These are phyloP conservation scores for Megacollybia marginata DNA, from an alignment of 768 basidiomycete species.

Conservation along the genomic window DNA sequence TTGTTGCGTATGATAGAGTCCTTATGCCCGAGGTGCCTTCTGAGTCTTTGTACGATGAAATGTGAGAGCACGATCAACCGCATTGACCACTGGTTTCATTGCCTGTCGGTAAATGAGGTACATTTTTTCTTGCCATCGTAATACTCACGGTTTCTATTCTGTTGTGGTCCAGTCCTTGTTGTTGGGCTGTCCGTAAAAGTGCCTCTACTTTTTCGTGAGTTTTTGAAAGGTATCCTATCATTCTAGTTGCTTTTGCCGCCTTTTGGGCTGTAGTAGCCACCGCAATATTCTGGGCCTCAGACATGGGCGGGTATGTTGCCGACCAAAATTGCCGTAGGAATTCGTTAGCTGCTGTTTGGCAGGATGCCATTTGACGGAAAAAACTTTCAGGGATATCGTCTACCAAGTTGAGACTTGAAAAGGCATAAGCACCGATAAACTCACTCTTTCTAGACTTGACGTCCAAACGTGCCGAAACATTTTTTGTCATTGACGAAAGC, in stretches of 20 bases:
- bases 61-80: constrained; percentile 65
- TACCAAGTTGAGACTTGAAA: constrained; percentile 19
- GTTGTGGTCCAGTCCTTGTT: constrained; percentile 52
- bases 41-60: constrained; percentile 42
- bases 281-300: constrained; percentile 44
- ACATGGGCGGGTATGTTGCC: constrained; percentile 68
- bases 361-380: constrained; percentile 78
- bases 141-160: constrained; percentile 58
- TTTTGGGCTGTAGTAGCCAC: constrained; percentile 60
- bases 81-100: constrained; percentile 67
- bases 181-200: constrained; percentile 56
- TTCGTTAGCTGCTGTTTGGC: constrained; percentile 91
- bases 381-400: constrained; percentile 76
- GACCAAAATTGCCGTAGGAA: constrained; percentile 96
- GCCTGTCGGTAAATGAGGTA: constrained; percentile 35
- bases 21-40: constrained; percentile 12
- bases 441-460: constrained; percentile 59
- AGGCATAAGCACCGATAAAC: constrained; percentile 11
- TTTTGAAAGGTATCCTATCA: constrained; percentile 75
- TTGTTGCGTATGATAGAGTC: constrained; percentile 6
- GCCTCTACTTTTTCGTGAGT: constrained; percentile 79
- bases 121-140: background rate
- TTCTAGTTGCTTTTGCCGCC: constrained; percentile 74
- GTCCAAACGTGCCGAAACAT: constrained; percentile 66
- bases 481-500: constrained; percentile 68